These are phyloP conservation scores for Secale cereale DNA, from an alignment of 176 grass and related monocot genomes.

Conservation along the genomic window DNA sequence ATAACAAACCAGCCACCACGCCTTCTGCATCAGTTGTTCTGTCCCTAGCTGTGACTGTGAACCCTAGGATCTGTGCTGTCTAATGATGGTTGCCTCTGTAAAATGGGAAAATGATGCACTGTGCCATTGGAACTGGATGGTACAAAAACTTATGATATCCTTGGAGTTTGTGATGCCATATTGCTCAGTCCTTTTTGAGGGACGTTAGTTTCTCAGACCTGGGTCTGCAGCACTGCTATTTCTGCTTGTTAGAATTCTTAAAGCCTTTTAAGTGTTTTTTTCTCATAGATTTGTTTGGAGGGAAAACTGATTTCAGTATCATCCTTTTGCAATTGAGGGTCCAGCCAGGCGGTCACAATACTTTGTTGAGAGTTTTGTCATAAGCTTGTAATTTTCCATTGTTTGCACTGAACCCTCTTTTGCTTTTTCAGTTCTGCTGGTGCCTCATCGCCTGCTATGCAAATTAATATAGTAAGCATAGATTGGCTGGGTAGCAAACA, in stretches of 20 bases:
- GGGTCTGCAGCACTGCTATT: neutral
- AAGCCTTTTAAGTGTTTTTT: neutral
- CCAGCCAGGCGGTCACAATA: neutral
- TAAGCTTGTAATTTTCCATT: neutral
- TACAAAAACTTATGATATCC: neutral
- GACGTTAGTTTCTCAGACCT: neutral
- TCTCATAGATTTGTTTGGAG: neutral
- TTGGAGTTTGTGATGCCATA: neutral
- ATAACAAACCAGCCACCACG: neutral
- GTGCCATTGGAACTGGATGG: neutral
- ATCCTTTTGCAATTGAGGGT: neutral
- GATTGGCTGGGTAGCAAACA: slow-evolving; percentile 80
- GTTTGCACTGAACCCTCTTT: slow-evolving; percentile 14
- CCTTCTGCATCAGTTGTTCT: neutral
- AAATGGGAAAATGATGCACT: neutral
- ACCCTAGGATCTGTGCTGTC: slow-evolving; percentile 5
- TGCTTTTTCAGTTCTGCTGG: slow-evolving; percentile 79
- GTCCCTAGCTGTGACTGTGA: neutral
- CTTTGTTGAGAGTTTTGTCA: neutral
- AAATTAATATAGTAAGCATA: slow-evolving; percentile 79
- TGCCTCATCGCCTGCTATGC: slow-evolving; percentile 72
- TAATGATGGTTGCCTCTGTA: neutral
- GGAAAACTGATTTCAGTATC: neutral
- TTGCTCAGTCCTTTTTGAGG: neutral
- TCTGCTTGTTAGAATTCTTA: slow-evolving; percentile 1